Conservation (phyloP, 2,329 filamentous ascomycete species). For the Escovopsis weberi region DNA sequence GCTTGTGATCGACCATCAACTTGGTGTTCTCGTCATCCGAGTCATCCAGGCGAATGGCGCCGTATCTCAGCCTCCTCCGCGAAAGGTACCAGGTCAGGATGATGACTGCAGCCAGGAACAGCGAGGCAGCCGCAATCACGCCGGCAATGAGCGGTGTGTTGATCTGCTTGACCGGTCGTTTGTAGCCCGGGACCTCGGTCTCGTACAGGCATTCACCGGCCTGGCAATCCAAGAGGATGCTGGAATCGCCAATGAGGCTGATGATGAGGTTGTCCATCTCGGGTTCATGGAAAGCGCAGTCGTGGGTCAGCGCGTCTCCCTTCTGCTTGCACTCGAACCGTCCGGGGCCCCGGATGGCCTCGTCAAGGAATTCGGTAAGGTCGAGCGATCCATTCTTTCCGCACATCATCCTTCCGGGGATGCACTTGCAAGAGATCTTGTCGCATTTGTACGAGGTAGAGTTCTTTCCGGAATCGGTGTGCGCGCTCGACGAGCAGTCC, state of each 20-base stretch:
- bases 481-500: conserved; percentile 59
- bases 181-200: conserved; percentile 85
- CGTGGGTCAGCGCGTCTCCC: conserved; percentile 40
- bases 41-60: conserved; percentile 71
- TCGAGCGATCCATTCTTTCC: conserved; percentile 85
- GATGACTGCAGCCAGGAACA: conserved; percentile 82
- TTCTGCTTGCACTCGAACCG: conserved; percentile 61
- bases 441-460: conserved; percentile 75
- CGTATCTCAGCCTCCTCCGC: conserved; percentile 53
- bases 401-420: conserved; percentile 85
- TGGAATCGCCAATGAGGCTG: conserved; percentile 78
- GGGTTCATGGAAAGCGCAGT: conserved; percentile 78
- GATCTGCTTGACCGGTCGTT: conserved; percentile 79
- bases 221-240: conserved; percentile 68
- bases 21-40: conserved; percentile 78
- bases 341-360: conserved; percentile 77
- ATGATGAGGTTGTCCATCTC: conserved; percentile 85
- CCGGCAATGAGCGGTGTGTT: conserved; percentile 93
- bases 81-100: conserved; percentile 78
- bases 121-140: conserved; percentile 70
- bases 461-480: conserved; percentile 57
- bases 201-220: conserved; percentile 87
- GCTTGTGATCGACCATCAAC: conserved; percentile 83
- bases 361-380: conserved; percentile 71
- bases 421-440: conserved; percentile 73